Conservation (phyloP, 164 flowering plant genomes). For the Stephania cephalantha region DNA sequence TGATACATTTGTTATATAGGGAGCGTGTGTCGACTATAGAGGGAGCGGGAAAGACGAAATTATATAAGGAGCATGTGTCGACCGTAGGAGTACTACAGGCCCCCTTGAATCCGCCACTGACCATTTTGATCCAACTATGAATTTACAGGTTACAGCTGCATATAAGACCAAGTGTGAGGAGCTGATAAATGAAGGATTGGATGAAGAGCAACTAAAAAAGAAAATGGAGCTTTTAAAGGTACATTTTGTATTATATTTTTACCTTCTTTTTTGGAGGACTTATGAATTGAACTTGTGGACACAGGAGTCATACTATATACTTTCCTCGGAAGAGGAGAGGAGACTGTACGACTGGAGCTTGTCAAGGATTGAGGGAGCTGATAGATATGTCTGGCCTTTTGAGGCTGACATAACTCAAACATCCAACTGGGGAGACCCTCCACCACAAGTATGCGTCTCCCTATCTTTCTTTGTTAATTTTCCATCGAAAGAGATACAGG, state of each 20-base stretch:
- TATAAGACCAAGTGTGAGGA: constrained; percentile 51
- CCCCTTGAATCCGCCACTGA: too few species aligned
- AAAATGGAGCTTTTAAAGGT: constrained; percentile 59
- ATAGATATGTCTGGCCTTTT: constrained; percentile 67
- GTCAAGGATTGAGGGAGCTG: constrained; percentile 54
- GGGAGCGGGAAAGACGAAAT: too few species aligned
- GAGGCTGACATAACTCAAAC: constrained; percentile 57
- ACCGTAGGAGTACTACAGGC: too few species aligned
- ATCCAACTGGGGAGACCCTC: constrained; percentile 28
- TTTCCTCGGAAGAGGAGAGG: constrained; percentile 66
- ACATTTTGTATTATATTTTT: background rate
- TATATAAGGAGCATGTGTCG: too few species aligned
- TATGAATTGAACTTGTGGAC: background rate
- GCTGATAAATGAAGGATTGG: constrained; percentile 41
- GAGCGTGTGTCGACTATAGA: too few species aligned
- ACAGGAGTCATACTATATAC: constrained; percentile 67
- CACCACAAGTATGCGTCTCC: constrained; percentile 36
- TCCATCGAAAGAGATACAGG: too few species aligned
- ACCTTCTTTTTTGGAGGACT: too few species aligned
- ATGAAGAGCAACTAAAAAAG: constrained; percentile 47
- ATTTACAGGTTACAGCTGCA: constrained; percentile 47
- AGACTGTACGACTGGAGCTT: constrained; percentile 93
- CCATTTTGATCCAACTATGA: background rate
- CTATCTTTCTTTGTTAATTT: too few species aligned
- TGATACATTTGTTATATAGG: too few species aligned